phyloP scores from a whole-genome alignment of 1,139 yeast species.

The Scheffersomyces cryptocercus region DNA sequence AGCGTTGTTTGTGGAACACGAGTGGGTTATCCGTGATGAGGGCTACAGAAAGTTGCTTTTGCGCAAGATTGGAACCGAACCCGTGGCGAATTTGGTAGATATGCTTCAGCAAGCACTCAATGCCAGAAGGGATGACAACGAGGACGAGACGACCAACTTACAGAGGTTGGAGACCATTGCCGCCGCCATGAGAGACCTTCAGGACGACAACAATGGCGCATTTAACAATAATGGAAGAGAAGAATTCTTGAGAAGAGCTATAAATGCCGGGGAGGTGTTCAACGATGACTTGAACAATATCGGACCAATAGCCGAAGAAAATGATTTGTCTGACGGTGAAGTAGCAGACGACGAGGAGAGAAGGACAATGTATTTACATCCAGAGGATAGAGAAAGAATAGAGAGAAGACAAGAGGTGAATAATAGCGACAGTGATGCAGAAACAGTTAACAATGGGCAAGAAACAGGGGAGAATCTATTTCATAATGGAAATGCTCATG shows the following conservation, averaged over 20 bases:
- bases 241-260: conserved; percentile 19
- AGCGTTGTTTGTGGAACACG: conserved; percentile 60
- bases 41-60: conserved; percentile 59
- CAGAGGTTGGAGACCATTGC: conserved; percentile 31
- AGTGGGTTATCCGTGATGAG: conserved; percentile 71
- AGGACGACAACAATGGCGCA: conserved; percentile 14
- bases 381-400: no score
- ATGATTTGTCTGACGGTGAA: conserved; percentile 2
- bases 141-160: conserved; percentile 22
- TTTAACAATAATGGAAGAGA: conserved; percentile 13
- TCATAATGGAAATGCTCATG: no score
- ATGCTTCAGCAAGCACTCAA: conserved; percentile 28
- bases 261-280: conserved; percentile 8
- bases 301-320: conserved; percentile 4
- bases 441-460: no score
- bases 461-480: no score
- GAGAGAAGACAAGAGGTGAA: no score
- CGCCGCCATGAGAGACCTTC: conserved; percentile 33
- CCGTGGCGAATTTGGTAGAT: conserved; percentile 42
- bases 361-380: not conserved
- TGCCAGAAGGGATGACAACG: conserved; percentile 25
- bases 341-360: conserved; percentile 6
- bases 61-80: conserved; percentile 60
- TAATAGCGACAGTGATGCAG: no score
- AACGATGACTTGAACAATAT: conserved; percentile 1